Percentiles rank a stretch among this genome's conserved stretches.
These are phyloP conservation scores for Maudiozyma bulderi DNA, from an alignment of 805 yeast species.

Conservation along the genomic window DNA sequence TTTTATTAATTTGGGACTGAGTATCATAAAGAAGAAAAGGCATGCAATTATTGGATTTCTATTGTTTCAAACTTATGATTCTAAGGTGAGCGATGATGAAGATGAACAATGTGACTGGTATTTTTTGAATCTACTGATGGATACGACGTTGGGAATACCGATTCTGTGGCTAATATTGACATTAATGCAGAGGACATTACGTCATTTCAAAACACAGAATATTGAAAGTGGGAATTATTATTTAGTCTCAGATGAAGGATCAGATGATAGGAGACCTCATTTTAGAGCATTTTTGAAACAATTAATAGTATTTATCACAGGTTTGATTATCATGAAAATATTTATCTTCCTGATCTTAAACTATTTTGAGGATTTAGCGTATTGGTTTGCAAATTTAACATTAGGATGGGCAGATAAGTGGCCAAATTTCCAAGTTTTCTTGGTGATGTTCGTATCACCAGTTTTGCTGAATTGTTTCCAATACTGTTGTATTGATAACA, in stretches of 20 bases:
- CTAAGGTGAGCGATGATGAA: slow-evolving; percentile 31
- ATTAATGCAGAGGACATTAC: slow-evolving; percentile 37
- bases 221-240: slow-evolving; percentile 39
- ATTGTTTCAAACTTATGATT: background rate
- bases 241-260: background rate
- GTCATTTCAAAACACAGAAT: slow-evolving; percentile 27
- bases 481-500: slow-evolving; percentile 60
- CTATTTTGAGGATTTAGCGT: slow-evolving; percentile 58
- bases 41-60: slow-evolving; percentile 8
- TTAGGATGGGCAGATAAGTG: slow-evolving; percentile 75
- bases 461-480: slow-evolving; percentile 66
- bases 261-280: background rate
- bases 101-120: slow-evolving; percentile 91
- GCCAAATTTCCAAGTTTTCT: slow-evolving; percentile 74
- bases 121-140: slow-evolving; percentile 76
- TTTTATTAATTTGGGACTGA: slow-evolving; percentile 59
- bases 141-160: slow-evolving; percentile 90
- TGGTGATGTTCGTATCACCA: slow-evolving; percentile 80
- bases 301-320: slow-evolving; percentile 54
- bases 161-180: slow-evolving; percentile 54
- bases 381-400: slow-evolving; percentile 64
- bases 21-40: slow-evolving; percentile 43
- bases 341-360: slow-evolving; percentile 48
- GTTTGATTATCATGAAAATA: slow-evolving; percentile 55
- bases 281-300: slow-evolving; percentile 64